A percentile compares a stretch with the other conserved stretches of the same genome.
Conservation (phyloP, 805 yeast genomes). For the Candida jianshihensis region DNA sequence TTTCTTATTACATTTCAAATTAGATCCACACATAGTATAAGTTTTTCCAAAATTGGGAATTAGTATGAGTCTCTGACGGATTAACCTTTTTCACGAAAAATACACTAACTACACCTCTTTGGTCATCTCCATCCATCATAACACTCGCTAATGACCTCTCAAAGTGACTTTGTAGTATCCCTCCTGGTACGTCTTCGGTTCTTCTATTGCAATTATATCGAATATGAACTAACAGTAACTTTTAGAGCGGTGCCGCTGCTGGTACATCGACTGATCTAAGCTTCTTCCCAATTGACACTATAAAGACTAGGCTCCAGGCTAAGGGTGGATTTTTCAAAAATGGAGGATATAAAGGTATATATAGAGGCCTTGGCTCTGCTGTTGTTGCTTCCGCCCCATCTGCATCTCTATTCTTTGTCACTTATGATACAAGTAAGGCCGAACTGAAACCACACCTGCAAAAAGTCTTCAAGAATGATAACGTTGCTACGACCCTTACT, state of each 20-base stretch:
- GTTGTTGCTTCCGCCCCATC: constrained; percentile 93
- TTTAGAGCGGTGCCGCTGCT: constrained; percentile 84
- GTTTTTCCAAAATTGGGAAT: no score
- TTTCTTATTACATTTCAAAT: no score
- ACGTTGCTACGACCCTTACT: constrained; percentile 32
- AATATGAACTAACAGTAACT: no score
- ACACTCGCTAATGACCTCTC: not conserved
- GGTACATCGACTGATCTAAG: constrained; percentile 94
- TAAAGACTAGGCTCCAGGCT: constrained; percentile 92
- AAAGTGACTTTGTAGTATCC: not conserved
- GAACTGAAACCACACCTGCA: constrained; percentile 32
- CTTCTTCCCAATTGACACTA: constrained; percentile 93
- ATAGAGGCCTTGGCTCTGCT: constrained; percentile 88
- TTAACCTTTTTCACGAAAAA: no score
- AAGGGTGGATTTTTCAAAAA: constrained; percentile 87
- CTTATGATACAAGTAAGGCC: constrained; percentile 72
- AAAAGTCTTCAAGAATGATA: constrained; percentile 20
- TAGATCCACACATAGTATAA: no score
- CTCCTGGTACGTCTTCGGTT: not conserved
- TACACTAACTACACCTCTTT: no score
- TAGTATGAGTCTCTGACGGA: no score
- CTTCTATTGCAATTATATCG: no score
- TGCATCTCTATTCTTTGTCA: constrained; percentile 69
- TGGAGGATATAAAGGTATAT: constrained; percentile 91
- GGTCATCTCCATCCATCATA: no score